Base-by-base conservation (phyloP, 805 yeast species). In the Metschnikowia chrysomelidarum region DNA sequence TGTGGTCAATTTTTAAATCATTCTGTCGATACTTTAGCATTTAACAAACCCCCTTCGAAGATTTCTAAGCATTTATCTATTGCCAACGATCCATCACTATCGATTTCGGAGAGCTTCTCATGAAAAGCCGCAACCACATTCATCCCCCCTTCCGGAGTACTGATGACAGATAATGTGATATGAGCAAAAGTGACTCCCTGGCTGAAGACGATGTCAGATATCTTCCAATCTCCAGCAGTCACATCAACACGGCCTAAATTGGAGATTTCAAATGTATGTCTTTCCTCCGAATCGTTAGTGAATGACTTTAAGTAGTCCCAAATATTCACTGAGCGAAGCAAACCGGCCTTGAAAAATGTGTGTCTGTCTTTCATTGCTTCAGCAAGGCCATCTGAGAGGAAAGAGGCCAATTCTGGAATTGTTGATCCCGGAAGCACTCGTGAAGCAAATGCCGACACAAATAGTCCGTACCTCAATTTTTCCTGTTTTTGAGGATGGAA, bases 231-330 rank as follows among this genome's bases (percentile, higher is more conserved):
- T 4, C 41, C 38, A 12, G 34, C 30, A 3, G 15, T 5, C 5
- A 36, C 14, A 6, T 26, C 16, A 6, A 27, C 31, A 5, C 27
- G 23, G 4, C 50, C 50, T 19, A 46, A 17, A 19, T 46, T 46
- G 8, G 49, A 44, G 12, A 44, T 40, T 36, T 46, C 50, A 6
- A 44, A 18, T 2, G 49, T 34, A 9, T 25, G 19, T n/a, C 44
- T 38, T 7, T 18, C 25, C 15, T 35, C 35, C 4, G 12, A n/a
- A 7, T 29, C 29, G 2, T 21, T 19, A 5, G 28, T 13, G 10
- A 14, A 26, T 5, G 17, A 13, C 34, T 30, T 22, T 18, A 32
- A 9, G 24, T 34, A 38, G 6, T 20, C 20, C 44, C 43, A 37
- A 14, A 41, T 27, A 29, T 39, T 36, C n/a, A 44, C n/a, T 5